A percentile compares a stretch with the other conserved stretches of the same genome.
These are phyloP conservation scores for Lecanoromycetidae sp. DNA, from an alignment of 2,329 filamentous ascomycete species.

Conservation along the genomic window DNA sequence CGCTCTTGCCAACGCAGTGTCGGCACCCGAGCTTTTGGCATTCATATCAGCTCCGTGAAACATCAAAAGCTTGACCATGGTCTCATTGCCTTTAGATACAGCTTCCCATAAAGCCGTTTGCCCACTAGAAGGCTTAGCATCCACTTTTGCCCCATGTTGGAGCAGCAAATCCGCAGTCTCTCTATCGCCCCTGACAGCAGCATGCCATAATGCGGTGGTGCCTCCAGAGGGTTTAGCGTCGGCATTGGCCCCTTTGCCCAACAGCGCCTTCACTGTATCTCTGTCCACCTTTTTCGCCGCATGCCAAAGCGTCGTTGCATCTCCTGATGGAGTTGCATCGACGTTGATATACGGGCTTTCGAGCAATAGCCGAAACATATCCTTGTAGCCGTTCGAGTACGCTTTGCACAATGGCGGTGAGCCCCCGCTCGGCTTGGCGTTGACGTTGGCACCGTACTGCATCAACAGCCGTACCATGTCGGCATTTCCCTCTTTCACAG, in stretches of 20 bases:
- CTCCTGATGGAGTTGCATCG: conserved; percentile 9
- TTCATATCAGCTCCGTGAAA: conserved; percentile 9
- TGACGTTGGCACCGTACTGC: conserved; percentile 10
- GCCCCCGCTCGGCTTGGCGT: conserved; percentile 6
- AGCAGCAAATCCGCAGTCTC: conserved; percentile 6
- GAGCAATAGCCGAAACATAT: conserved; percentile 7
- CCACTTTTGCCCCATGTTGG: conserved; percentile 6
- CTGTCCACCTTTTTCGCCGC: conserved; percentile 11
- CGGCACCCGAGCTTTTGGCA: conserved; percentile 3
- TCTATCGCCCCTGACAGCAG: conserved; percentile 7
- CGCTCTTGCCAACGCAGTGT: conserved; percentile 6
- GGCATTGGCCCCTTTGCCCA: conserved; percentile 6
- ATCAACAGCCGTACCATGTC: conserved; percentile 8
- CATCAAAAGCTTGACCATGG: conserved; percentile 10
- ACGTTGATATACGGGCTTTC: not conserved
- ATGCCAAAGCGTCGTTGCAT: conserved; percentile 10
- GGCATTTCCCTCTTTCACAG: conserved; percentile 4
- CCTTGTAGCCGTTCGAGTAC: not conserved
- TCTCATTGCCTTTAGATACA: conserved; percentile 3
- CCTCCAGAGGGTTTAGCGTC: conserved; percentile 7
- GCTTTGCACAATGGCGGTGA: conserved; percentile 5
- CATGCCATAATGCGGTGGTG: conserved; percentile 10
- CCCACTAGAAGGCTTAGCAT: conserved; percentile 6
- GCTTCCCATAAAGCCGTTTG: conserved; percentile 10
- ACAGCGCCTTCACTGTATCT: conserved; percentile 5